Evolutionary conservation across 1,284 basidiomycete genomes (phyloP), one percentile per base, ranked within the genome.

Genomic region (Taiwanofungus camphoratus): DNA sequence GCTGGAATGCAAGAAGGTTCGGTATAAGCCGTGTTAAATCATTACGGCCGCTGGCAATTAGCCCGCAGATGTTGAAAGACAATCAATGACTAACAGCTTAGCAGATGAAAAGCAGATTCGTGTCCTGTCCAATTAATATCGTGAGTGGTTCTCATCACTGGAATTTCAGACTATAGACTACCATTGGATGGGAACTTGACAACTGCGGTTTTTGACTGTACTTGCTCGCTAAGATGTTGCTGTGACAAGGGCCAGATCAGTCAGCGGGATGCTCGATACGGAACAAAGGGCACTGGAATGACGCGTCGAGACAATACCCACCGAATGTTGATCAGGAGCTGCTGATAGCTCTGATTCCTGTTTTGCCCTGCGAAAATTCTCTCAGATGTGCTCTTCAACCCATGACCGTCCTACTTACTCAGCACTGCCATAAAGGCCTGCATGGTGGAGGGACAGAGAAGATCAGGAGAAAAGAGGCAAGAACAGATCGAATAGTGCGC

Each of bases 141-240:
- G 31, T 34, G 37, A 31, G 22, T 43, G 24, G n/a, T 39, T 30
- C 18, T 7, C n/a, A 34, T 6, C 19, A 24, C 9, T 39, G 22
- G 35, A 39, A 19, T 8, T 6, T 18, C 5, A 27, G 2, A 66
- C 71, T 54, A n/a, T n/a, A n/a, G n/a, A n/a, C n/a, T 54, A 84
- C 85, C 62, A 89, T 87, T 0, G 84, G 86, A 56, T 89, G 86
- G 24, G 87, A 88, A 52, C 77, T 74, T 32, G 84, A 84, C 27
- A 87, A 69, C 77, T 84, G 53, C 8, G 91, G 91, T 63, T 91
- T 92, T 72, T 94, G 92, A 39, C 74, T 79, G 60, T 93, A 94
- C 60, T 87, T 87, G 40, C 60, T 52, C 30, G 57, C 63, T 47
- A 90, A 64, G 51, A 83, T 79, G 9, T 60, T 66, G 34, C 84